Conservation (phyloP, 768 basidiomycete genomes). For the Rhodosporidiobolus odoratus region DNA sequence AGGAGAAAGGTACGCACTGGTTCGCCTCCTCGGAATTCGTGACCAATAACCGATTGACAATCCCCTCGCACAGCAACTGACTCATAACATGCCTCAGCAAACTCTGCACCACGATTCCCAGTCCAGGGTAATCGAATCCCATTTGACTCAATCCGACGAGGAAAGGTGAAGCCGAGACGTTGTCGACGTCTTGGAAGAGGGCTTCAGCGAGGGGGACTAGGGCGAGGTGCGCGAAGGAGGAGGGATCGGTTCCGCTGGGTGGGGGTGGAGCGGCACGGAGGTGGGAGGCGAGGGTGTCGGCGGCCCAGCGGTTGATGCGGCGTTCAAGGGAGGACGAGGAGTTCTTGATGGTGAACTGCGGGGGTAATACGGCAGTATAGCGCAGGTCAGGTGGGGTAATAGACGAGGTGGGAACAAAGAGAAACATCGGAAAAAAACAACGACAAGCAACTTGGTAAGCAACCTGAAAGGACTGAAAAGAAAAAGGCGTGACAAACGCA, state of each 20-base stretch:
- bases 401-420: too few species aligned
- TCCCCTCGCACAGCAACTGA: constrained; percentile 64
- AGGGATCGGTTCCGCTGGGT: constrained; percentile 49
- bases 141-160: constrained; percentile 50
- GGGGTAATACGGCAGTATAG: too few species aligned
- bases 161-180: constrained; percentile 53
- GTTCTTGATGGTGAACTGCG: constrained; percentile 85
- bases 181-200: constrained; percentile 48
- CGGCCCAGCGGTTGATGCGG: constrained; percentile 80
- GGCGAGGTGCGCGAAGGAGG: constrained; percentile 22
- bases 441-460: too few species aligned
- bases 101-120: constrained; percentile 52
- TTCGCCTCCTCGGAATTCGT: constrained; percentile 82
- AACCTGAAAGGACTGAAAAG: constrained; percentile 35
- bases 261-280: constrained; percentile 54
- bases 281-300: constrained; percentile 61
- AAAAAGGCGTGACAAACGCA: not conserved
- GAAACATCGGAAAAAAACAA: too few species aligned
- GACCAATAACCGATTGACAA: constrained; percentile 78
- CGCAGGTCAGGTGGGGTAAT: too few species aligned
- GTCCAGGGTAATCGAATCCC: constrained; percentile 32
- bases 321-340: constrained; percentile 75
- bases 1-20: constrained; percentile 21
- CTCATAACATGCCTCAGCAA: constrained; percentile 74
- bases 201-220: constrained; percentile 49